Base-by-base conservation (phyloP, 768 basidiomycete genomes). In the Amanita polypyramis region DNA sequence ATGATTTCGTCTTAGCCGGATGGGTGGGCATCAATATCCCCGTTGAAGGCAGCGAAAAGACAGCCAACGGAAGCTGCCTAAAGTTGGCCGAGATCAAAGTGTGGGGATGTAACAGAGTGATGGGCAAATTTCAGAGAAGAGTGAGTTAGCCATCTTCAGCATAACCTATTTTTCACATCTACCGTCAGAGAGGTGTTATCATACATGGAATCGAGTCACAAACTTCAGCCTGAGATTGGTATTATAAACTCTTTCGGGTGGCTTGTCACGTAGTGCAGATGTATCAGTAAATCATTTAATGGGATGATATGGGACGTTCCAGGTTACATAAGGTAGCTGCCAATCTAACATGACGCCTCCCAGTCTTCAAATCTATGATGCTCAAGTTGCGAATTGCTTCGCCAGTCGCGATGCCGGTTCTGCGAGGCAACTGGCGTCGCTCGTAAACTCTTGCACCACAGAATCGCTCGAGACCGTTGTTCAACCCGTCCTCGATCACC, bases 1-100 rank as follows among this genome's bases (percentile, higher is more conserved):
- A 93, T 50, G 85, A 98, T 62, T 93, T 85, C 57, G 71, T 85
- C 2, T 65, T 97, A 52, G 83, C 87, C 62, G 75, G 67, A 11
- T 65, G 92, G 54, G 56, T 92, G 53, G 70, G 70, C 37, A 67
- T 68, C 2, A 50, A 55, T 4, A 43, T 45, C 15, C 33, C 39
- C 12, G 32, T 42, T 12, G 65, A 56, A 32, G 50, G 52, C 17
- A 53, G 50, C 8, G 38, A 51, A 7, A 62, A 58, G 2, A 53
- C 35, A 9, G 44, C 47, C 23, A 50, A 27, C n/a, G 62, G 58
- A 33, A 66, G 68, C 4, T 75, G 74, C 50, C 55, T 47, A 46
- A 57, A 60, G 36, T 49, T 78, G 42, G 53, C 59, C 51, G 74
- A 76, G 55, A 51, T 78, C 37, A 77, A 74, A 57, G 64, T 74